Evolutionary conservation across 192 early-diverging fungal species (phyloP).

Genomic region (Haplosporangium gracile): DNA sequence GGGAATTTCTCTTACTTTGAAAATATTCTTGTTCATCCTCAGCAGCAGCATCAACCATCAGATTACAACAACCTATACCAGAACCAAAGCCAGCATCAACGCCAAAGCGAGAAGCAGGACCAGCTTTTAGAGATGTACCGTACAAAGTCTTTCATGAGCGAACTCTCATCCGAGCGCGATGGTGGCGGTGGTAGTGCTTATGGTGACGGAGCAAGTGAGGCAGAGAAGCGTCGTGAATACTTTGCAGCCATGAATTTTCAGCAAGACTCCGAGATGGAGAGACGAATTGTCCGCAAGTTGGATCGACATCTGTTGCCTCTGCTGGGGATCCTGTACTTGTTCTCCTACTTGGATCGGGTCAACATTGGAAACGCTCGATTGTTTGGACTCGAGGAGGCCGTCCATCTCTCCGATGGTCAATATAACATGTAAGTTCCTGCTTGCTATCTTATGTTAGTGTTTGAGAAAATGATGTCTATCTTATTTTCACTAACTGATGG

Average conservation of each 20-base stretch:
- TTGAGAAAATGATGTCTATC: constrained; percentile 10
- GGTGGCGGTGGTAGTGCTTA: not conserved
- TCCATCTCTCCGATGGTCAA: constrained; percentile 61
- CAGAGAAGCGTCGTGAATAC: not conserved
- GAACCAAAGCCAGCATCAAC: not conserved
- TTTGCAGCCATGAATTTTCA: constrained; percentile 16
- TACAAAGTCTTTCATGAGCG: constrained; percentile 12
- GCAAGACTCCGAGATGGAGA: constrained; percentile 37
- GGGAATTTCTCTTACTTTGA: not conserved
- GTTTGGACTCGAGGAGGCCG: constrained; percentile 56
- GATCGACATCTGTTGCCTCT: constrained; percentile 72
- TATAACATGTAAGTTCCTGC: constrained; percentile 30
- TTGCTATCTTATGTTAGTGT: not conserved
- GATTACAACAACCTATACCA: too few species aligned
- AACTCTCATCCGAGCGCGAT: not conserved
- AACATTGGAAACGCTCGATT: constrained; percentile 81
- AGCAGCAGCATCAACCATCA: not conserved
- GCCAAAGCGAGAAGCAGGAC: not conserved
- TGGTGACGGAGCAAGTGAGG: not conserved
- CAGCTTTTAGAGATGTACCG: constrained; percentile 28
- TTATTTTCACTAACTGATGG: constrained; percentile 12
- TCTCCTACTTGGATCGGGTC: constrained; percentile 73
- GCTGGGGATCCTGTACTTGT: constrained; percentile 72
- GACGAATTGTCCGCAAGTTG: constrained; percentile 63
- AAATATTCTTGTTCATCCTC: not conserved